phyloP scores from a whole-genome alignment of 805 yeast genomes.

The Candida wancherniae region DNA sequence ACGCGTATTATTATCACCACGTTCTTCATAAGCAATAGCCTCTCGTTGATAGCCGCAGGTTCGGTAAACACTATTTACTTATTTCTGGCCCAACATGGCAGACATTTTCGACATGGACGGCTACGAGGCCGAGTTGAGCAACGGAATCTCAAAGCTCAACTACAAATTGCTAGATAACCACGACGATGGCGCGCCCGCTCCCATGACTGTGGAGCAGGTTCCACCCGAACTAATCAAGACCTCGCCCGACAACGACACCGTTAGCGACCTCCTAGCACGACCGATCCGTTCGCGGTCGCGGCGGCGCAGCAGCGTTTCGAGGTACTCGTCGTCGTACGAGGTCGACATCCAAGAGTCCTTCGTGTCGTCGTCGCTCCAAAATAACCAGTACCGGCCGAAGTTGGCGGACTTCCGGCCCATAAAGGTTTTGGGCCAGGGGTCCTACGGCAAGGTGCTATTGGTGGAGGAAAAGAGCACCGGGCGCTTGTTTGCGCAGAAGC shows the following conservation, averaged over 20 bases:
- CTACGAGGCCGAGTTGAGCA: constrained; percentile 17
- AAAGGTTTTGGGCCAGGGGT: constrained; percentile 79
- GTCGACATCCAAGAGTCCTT: constrained; percentile 29
- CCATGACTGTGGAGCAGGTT: neutral
- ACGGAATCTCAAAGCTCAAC: constrained; percentile 20
- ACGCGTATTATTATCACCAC: no score
- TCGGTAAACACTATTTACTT: no score
- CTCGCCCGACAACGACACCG: constrained; percentile 14
- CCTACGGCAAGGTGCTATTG: constrained; percentile 80
- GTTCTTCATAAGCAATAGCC: no score
- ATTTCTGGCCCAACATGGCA: no score
- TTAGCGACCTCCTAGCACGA: constrained; percentile 13
- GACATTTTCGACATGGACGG: constrained; percentile 36
- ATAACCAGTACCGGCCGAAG: constrained; percentile 12
- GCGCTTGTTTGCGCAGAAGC: constrained; percentile 79
- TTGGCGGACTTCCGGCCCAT: constrained; percentile 65
- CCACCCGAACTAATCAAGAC: constrained; percentile 2
- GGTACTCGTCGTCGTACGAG: constrained; percentile 28
- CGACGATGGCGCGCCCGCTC: constrained; percentile 6
- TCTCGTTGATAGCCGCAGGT: no score
- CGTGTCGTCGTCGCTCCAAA: constrained; percentile 23
- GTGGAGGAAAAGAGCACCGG: constrained; percentile 64
- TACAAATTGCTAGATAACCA: constrained; percentile 21
- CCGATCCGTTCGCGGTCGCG: constrained; percentile 11
- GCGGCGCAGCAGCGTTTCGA: constrained; percentile 17